Base-by-base conservation (phyloP, 306 rosid species). In the Dalbergia oliveri region DNA sequence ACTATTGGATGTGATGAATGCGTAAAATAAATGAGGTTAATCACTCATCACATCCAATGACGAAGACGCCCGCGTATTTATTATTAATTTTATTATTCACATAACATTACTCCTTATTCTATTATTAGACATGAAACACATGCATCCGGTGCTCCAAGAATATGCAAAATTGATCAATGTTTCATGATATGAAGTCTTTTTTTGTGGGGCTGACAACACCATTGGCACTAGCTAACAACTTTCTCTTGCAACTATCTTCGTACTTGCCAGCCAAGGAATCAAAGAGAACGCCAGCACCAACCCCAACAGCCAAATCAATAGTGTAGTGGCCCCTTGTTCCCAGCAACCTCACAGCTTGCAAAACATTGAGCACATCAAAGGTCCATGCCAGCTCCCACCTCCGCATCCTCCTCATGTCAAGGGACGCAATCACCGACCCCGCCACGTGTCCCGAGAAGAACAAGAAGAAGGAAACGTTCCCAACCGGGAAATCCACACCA, bases 281-380 rank as follows among this genome's bases (percentile, higher is more conserved):
- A 74, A 93, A 94, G 5, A 94, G 89, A 80, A 91, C 66, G 4
- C 99, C 99, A 69, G 99, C 99, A 21, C 99, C 99, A 4, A 93
- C 84, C 0, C 99, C 99, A 3, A 80, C 99, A 0, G 94, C 97
- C 80, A 93, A 87, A 78, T 94, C 97, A 21, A 94, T 94, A 0
- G 97, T 94, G 66, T 93, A 94, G 59, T 95, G 99, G 31, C 99
- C 99, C 86, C 99, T 86, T 0, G 97, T 87, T 7, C 95, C 97
- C 13, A 95, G 76, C 81, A 94, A 78, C 77, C 99, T 90, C 74
- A 91, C 84, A 1, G 88, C 72, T 43, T 93, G 97, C 10, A 94
- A 89, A 67, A 87, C 65, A 79, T 94, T 95, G 14, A 95, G 84
- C 6, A 76, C 72, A 80, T 95, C 99, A 23, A 91, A 93, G 0